A percentile compares a stretch with the other conserved stretches of the same genome.
phyloP scores from a whole-genome alignment of 2,329 filamentous ascomycete species.

The Colletotrichum sp. region DNA sequence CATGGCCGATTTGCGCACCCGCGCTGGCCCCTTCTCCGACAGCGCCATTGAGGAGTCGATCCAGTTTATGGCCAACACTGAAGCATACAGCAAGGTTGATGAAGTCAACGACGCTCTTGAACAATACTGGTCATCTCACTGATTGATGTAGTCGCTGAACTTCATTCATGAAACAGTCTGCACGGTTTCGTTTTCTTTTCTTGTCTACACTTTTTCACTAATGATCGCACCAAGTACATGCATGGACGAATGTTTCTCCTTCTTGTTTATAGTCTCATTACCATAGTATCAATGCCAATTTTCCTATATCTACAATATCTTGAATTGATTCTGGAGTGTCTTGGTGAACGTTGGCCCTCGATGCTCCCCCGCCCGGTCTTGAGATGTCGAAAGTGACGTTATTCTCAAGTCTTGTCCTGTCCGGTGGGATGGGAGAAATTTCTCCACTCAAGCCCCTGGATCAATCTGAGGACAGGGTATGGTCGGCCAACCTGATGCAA shows the following conservation, averaged over 20 bases:
- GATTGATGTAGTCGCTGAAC: not conserved
- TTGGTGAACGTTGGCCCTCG: fast-evolving
- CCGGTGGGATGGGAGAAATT: not conserved
- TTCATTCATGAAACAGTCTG: not conserved
- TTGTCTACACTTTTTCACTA: not conserved
- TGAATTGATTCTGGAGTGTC: not conserved
- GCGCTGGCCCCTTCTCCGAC: not conserved
- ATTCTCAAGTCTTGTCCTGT: not conserved
- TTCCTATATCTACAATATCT: not conserved
- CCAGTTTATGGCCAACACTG: not conserved
- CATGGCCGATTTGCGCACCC: conserved; percentile 3
- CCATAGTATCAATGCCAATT: not conserved
- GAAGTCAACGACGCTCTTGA: not conserved
- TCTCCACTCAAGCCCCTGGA: not conserved
- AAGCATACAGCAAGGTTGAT: not conserved
- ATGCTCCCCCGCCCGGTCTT: not conserved
- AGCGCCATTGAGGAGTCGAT: not conserved
- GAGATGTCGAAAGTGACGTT: not conserved
- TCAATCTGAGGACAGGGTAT: not conserved
- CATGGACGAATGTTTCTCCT: not conserved
- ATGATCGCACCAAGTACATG: not conserved
- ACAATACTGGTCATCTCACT: not conserved
- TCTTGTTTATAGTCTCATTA: not conserved
- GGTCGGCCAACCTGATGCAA: not conserved
- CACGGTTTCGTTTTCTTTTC: not conserved